A percentile compares a stretch with the other conserved stretches of the same genome.
These are phyloP conservation scores for Nematodospora anomalae DNA, from an alignment of 1,139 yeast species.

Conservation along the genomic window DNA sequence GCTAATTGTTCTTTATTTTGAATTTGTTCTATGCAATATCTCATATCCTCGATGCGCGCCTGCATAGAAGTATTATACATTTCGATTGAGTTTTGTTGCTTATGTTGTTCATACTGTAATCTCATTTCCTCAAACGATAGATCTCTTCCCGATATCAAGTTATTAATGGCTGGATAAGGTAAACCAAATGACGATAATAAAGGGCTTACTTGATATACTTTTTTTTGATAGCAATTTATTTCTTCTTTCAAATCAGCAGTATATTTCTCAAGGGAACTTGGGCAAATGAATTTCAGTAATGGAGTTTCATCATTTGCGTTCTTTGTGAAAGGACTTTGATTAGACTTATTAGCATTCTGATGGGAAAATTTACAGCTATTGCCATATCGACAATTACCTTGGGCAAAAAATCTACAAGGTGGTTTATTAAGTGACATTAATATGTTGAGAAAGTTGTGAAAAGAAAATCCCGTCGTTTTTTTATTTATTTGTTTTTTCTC, in stretches of 20 bases:
- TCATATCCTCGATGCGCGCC: conserved; percentile 49
- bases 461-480: too few species aligned
- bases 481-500: too few species aligned
- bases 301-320: conserved; percentile 1
- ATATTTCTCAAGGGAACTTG: conserved; percentile 12
- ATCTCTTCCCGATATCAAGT: conserved; percentile 53
- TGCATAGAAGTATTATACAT: conserved; percentile 25
- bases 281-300: conserved; percentile 12
- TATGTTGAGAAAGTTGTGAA: neutral
- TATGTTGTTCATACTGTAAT: conserved; percentile 46
- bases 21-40: conserved; percentile 40
- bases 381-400: conserved; percentile 26
- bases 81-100: conserved; percentile 34
- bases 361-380: conserved; percentile 24
- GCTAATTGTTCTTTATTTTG: conserved; percentile 46
- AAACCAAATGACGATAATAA: conserved; percentile 29
- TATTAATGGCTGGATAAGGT: conserved; percentile 27
- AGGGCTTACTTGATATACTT: conserved; percentile 17
- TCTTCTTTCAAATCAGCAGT: conserved; percentile 18
- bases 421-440: conserved; percentile 4
- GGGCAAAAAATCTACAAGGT: conserved; percentile 4
- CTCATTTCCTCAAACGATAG: conserved; percentile 58
- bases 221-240: conserved; percentile 14
- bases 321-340: neutral
- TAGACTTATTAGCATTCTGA: neutral